phyloP scores from a whole-genome alignment of 495 filamentous ascomycete genomes.

The Lepidopterella palustris region DNA sequence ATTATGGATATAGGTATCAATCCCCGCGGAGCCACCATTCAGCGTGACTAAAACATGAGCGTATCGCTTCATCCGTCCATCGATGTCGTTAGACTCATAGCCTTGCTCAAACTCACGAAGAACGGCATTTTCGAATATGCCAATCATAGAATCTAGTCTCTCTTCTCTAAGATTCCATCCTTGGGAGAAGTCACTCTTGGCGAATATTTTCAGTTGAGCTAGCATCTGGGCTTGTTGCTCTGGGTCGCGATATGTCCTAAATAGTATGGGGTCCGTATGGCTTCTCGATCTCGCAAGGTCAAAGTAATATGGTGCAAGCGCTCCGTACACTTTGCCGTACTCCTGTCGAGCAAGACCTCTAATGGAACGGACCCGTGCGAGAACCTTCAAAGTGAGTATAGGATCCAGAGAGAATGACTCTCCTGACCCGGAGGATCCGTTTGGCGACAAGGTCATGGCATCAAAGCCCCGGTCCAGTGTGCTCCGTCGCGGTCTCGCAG shows the following conservation, averaged over 20 bases:
- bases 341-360: constrained; percentile 82
- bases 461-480: constrained; percentile 61
- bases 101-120: constrained; percentile 84
- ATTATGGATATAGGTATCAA: constrained; percentile 82
- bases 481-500: constrained; percentile 7
- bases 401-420: constrained; percentile 40
- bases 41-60: constrained; percentile 74
- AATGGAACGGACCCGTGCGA: constrained; percentile 67
- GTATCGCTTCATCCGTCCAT: constrained; percentile 82
- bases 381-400: constrained; percentile 53
- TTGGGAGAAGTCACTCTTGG: constrained; percentile 68
- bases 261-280: constrained; percentile 76
- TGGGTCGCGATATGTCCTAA: constrained; percentile 78
- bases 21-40: constrained; percentile 70
- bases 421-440: background rate
- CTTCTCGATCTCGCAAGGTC: constrained; percentile 66
- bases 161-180: constrained; percentile 65
- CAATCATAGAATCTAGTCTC: constrained; percentile 64
- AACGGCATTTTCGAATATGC: constrained; percentile 85
- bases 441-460: constrained; percentile 47
- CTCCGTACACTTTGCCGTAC: constrained; percentile 84
- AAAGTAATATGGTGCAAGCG: constrained; percentile 79
- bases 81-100: constrained; percentile 81
- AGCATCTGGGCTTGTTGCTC: constrained; percentile 85
- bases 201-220: constrained; percentile 68